A percentile compares a stretch with the other conserved stretches of the same genome.
phyloP scores from a whole-genome alignment of 805 yeast genomes.

The Yamadazyma sp. region DNA sequence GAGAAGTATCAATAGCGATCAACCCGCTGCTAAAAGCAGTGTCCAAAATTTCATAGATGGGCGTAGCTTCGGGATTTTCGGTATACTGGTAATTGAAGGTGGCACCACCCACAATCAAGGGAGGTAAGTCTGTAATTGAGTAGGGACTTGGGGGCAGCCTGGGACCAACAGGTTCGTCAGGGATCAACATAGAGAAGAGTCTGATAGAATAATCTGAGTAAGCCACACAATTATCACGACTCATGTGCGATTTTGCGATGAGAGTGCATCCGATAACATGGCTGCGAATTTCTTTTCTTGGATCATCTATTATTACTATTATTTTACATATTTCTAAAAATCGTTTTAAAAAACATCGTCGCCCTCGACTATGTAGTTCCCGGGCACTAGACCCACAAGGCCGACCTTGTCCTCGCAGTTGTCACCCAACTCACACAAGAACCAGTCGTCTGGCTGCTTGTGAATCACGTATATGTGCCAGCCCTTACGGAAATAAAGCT shows the following conservation, averaged over 20 bases:
- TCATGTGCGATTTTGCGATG: slow-evolving; percentile 4
- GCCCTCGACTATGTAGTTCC: slow-evolving; percentile 41
- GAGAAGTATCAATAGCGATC: slow-evolving; percentile 84
- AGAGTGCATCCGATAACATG: slow-evolving; percentile 1
- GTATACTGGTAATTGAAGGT: slow-evolving; percentile 81
- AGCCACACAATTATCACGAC: no score
- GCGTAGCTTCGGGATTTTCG: slow-evolving; percentile 60
- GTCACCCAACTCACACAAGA: slow-evolving; percentile 39
- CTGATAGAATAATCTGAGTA: no score
- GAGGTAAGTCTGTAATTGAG: slow-evolving; percentile 43
- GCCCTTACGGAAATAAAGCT: slow-evolving; percentile 38
- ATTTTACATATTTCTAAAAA: slow-evolving; percentile 1
- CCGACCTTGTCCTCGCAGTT: slow-evolving; percentile 35
- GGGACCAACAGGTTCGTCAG: slow-evolving; percentile 21
- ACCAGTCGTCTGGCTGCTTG: slow-evolving; percentile 47
- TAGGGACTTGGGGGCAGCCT: slow-evolving; percentile 20
- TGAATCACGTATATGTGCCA: slow-evolving; percentile 44
- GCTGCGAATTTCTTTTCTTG: background rate
- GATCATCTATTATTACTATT: slow-evolving; percentile 1
- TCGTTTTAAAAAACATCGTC: slow-evolving; percentile 14
- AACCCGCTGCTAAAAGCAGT: slow-evolving; percentile 67
- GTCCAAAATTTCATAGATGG: slow-evolving; percentile 55
- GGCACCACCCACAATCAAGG: slow-evolving; percentile 83
- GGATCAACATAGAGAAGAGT: slow-evolving; percentile 1
- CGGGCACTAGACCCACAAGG: slow-evolving; percentile 43